Conservation (phyloP, 352 stramenopile genomes). For the Pythium pectinolyticum region DNA sequence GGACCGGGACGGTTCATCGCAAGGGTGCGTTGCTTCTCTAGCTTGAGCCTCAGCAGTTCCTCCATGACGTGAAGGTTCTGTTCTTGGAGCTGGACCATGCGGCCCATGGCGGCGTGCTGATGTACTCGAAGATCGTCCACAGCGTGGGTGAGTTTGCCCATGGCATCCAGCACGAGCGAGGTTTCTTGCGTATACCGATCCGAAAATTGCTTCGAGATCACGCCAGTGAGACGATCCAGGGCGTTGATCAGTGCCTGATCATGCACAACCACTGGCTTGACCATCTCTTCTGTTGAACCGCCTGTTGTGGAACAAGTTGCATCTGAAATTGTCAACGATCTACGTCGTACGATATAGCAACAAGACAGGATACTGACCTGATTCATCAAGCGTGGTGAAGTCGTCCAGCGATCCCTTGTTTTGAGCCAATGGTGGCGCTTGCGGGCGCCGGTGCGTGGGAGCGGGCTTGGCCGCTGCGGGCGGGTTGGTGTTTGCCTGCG, state of each 20-base stretch:
- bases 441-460: background rate
- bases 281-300: conserved; percentile 38
- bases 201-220: conserved; percentile 54
- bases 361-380: conserved; percentile 22
- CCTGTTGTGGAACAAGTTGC: conserved; percentile 21
- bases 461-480: background rate
- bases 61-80: conserved; percentile 70
- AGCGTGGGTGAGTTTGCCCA: conserved; percentile 43
- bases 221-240: conserved; percentile 62
- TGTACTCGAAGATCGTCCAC: conserved; percentile 58
- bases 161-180: conserved; percentile 26
- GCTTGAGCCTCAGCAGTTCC: conserved; percentile 52
- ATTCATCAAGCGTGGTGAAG: conserved; percentile 57
- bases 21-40: conserved; percentile 46
- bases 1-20: conserved; percentile 1
- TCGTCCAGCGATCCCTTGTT: conserved; percentile 46
- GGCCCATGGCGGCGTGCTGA: conserved; percentile 41
- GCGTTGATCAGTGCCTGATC: conserved; percentile 58
- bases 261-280: conserved; percentile 52
- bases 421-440: conserved; percentile 13
- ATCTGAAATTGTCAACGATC: conserved; percentile 25
- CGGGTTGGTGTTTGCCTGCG: conserved; percentile 4
- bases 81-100: conserved; percentile 65
- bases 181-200: conserved; percentile 37
- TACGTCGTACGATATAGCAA: conserved; percentile 4